Percentiles rank a stretch among this genome's conserved stretches.
phyloP scores from a whole-genome alignment of 129 eudicot genomes.

The Chrysanthemum lavandulifolium region DNA sequence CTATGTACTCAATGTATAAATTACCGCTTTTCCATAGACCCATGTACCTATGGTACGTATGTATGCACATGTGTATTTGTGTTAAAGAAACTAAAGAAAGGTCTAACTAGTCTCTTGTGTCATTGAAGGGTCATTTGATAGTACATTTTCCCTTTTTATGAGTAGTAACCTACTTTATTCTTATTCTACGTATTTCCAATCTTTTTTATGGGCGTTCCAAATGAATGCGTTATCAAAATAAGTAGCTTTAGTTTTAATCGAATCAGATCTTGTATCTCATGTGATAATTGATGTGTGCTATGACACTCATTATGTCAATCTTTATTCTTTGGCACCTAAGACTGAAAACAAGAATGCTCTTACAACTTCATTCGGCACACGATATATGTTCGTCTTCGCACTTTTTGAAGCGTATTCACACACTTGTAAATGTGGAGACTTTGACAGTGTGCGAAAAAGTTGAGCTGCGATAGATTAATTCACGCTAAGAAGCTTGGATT shows the following conservation, averaged over 20 bases:
- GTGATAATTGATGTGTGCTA: background rate
- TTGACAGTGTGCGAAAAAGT: too few relatives aligned
- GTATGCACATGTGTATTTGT: too few relatives aligned
- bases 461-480: too few relatives aligned
- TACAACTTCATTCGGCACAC: background rate
- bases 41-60: too few relatives aligned
- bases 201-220: background rate
- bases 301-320: background rate
- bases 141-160: background rate
- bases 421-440: too few relatives aligned
- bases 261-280: background rate
- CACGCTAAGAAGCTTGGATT: too few relatives aligned
- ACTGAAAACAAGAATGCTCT: background rate
- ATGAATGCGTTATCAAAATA: background rate
- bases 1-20: too few relatives aligned
- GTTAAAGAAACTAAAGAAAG: background rate
- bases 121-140: constrained; percentile 24
- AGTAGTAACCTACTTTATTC: constrained; percentile 21
- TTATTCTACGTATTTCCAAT: constrained; percentile 14
- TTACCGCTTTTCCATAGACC: background rate
- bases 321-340: background rate
- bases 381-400: too few relatives aligned
- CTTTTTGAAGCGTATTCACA: too few relatives aligned
- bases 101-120: constrained; percentile 11
- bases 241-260: background rate